Conservation (phyloP, 1,284 basidiomycete species). For the Melanopsichium pennsylvanicum region DNA sequence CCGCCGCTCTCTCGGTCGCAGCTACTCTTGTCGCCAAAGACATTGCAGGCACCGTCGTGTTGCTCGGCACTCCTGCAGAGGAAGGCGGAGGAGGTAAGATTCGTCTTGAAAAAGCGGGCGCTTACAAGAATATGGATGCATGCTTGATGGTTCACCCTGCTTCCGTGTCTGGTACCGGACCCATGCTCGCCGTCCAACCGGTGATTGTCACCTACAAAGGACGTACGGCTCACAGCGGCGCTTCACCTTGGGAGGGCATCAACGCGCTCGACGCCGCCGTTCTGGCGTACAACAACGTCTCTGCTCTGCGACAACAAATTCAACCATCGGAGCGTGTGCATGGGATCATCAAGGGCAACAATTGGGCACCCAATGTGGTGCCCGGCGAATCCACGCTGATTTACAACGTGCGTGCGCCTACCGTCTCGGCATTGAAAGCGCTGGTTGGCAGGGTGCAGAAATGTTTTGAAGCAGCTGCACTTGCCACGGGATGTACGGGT, state of each 20-base stretch:
- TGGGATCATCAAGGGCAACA: constrained; percentile 65
- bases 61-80: constrained; percentile 88
- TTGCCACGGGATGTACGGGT: constrained; percentile 75
- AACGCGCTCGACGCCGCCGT: constrained; percentile 86
- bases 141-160: constrained; percentile 74
- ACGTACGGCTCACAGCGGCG: constrained; percentile 57
- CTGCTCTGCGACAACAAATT: constrained; percentile 78
- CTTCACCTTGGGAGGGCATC: constrained; percentile 80
- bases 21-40: constrained; percentile 73
- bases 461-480: constrained; percentile 77
- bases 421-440: constrained; percentile 70
- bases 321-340: constrained; percentile 71
- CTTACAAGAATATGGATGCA: constrained; percentile 78
- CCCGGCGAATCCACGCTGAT: constrained; percentile 78
- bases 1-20: constrained; percentile 77
- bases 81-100: constrained; percentile 82
- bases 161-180: constrained; percentile 67
- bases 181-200: constrained; percentile 70
- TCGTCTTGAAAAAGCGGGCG: constrained; percentile 75
- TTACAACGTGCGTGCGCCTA: constrained; percentile 76
- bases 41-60: constrained; percentile 76
- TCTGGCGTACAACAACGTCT: constrained; percentile 77
- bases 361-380: constrained; percentile 71
- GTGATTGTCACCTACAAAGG: constrained; percentile 48
- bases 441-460: constrained; percentile 71